Percentiles rank a stretch among this genome's conserved stretches.
Conservation (phyloP, 495 filamentous ascomycete genomes). For the Massariosphaeria phaeospora region DNA sequence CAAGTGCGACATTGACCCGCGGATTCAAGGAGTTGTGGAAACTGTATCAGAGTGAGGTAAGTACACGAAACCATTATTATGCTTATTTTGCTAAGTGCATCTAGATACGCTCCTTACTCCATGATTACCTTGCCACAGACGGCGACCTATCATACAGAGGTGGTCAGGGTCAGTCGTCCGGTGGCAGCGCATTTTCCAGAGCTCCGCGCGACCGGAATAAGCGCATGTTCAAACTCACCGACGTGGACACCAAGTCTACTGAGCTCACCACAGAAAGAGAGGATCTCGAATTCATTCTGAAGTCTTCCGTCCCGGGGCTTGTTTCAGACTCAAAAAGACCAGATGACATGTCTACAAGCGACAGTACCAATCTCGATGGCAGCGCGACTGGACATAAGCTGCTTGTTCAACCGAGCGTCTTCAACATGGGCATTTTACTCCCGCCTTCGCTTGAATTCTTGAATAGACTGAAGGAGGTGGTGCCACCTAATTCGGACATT, state of each 20-base stretch:
- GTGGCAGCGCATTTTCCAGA: slow-evolving; percentile 55
- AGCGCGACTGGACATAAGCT: slow-evolving; percentile 73
- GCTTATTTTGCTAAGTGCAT: no score
- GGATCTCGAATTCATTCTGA: slow-evolving; percentile 84
- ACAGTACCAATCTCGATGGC: slow-evolving; percentile 51
- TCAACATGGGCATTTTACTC: slow-evolving; percentile 92
- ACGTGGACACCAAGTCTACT: slow-evolving; percentile 68
- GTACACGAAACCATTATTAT: slow-evolving; percentile 5
- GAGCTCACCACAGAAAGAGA: slow-evolving; percentile 77
- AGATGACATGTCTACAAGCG: slow-evolving; percentile 35
- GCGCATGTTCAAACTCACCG: slow-evolving; percentile 84
- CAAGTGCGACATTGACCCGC: slow-evolving; percentile 54
- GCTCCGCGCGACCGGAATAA: slow-evolving; percentile 59
- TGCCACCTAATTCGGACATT: slow-evolving; percentile 78
- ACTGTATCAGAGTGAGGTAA: slow-evolving; percentile 70
- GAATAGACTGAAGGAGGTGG: slow-evolving; percentile 83
- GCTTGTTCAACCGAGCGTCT: slow-evolving; percentile 90
- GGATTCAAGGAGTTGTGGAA: slow-evolving; percentile 95
- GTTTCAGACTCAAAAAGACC: slow-evolving; percentile 67
- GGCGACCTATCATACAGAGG: slow-evolving; percentile 57
- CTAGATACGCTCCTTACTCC: slow-evolving; percentile 83
- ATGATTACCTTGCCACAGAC: slow-evolving; percentile 96
- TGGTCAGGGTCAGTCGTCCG: slow-evolving; percentile 46
- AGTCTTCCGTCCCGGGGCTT: slow-evolving; percentile 84
- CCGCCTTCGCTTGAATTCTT: slow-evolving; percentile 93